Conservation (phyloP, 1,284 basidiomycete genomes). For the Termitomyces sp. region DNA sequence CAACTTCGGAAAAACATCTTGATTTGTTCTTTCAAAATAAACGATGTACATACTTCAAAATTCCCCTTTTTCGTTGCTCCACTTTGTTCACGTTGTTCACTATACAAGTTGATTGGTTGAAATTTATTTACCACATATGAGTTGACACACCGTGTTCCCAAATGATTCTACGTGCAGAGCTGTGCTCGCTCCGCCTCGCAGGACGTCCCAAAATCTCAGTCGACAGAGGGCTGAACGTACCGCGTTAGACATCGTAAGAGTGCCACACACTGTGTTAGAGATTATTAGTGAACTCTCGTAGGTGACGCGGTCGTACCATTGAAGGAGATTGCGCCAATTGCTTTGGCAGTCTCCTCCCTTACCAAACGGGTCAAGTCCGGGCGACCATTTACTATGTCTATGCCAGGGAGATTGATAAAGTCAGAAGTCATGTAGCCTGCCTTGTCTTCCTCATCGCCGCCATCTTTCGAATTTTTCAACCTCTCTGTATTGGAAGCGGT, state of each 20-base stretch:
- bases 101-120: not conserved
- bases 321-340: constrained; percentile 14
- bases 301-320: constrained; percentile 6
- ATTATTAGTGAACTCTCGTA: not conserved
- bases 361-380: constrained; percentile 11
- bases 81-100: not conserved
- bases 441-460: constrained; percentile 6
- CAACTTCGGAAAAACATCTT: not conserved
- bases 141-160: constrained; percentile 8
- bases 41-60: not conserved
- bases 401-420: not conserved
- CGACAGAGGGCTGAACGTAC: constrained; percentile 20
- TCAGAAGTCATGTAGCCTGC: not conserved
- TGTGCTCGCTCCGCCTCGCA: constrained; percentile 27
- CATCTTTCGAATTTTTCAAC: constrained; percentile 1
- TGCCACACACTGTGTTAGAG: constrained; percentile 25
- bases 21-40: not conserved
- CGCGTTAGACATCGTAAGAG: constrained; percentile 16
- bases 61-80: not conserved
- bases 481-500: not conserved
- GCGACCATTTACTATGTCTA: constrained; percentile 7
- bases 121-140: not conserved
- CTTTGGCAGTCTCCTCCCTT: constrained; percentile 7
- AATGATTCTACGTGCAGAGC: constrained; percentile 26
- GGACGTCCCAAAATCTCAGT: constrained; percentile 24